These are phyloP conservation scores for Secale cereale DNA, from an alignment of 176 grass and related monocot genomes.

Conservation along the genomic window DNA sequence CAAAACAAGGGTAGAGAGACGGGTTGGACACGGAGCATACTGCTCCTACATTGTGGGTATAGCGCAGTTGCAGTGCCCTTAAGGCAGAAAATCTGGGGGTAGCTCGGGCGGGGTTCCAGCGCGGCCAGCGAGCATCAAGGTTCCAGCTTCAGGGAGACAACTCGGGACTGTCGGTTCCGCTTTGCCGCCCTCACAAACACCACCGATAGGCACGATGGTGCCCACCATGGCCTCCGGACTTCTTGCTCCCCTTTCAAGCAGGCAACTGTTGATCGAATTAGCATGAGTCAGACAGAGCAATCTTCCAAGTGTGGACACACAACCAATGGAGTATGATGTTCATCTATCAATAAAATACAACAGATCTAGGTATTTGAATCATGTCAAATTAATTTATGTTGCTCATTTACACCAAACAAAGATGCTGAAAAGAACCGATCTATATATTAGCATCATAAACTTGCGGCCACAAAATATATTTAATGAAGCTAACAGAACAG, in stretches of 20 bases:
- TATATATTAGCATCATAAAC: neutral
- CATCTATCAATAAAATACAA: neutral
- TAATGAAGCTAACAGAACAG: slow-evolving; percentile 2
- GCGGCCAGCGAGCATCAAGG: slow-evolving; percentile 27
- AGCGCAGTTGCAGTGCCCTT: neutral
- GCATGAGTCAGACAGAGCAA: neutral
- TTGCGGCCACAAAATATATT: neutral
- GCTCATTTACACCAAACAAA: slow-evolving; percentile 12
- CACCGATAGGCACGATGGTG: slow-evolving; percentile 62
- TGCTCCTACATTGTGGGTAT: slow-evolving; percentile 12
- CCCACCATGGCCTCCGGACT: slow-evolving; percentile 98
- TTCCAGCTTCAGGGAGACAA: slow-evolving; percentile 95
- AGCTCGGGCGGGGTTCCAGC: neutral
- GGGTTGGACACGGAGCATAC: slow-evolving; percentile 24
- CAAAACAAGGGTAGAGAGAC: slow-evolving; percentile 21
- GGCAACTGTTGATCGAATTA: slow-evolving; percentile 55
- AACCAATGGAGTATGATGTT: neutral
- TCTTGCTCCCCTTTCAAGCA: slow-evolving; percentile 98
- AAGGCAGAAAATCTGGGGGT: neutral
- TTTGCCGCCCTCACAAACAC: slow-evolving; percentile 81
- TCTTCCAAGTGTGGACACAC: neutral
- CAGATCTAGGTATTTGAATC: neutral
- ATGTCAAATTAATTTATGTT: neutral
- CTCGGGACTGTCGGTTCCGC: slow-evolving; percentile 74
- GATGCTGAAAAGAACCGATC: neutral